Base-by-base conservation (phyloP, 2,329 filamentous ascomycete genomes). In the Cercospora zeina region DNA sequence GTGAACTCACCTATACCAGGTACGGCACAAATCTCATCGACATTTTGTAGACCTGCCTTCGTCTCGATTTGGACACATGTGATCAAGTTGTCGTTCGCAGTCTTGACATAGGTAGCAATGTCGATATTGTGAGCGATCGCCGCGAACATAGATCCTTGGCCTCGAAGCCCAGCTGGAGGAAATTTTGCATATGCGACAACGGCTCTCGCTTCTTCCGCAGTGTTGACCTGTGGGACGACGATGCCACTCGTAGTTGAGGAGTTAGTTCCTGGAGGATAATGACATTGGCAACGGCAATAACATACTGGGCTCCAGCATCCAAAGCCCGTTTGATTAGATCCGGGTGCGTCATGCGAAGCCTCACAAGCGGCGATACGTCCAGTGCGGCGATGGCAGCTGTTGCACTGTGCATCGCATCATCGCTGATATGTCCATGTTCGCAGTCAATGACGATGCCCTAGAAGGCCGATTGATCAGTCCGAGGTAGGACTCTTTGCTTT, bases 321-420 rank as follows among this genome's bases (percentile, higher is more conserved):
- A 86, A 77, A 11, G 83, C 83, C 59, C 83, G 75, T 70, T 85
- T 85, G 53, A 85, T 80, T 78, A 85, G 82, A 81, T 81, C 83
- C 24, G 78, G 76, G 72, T 83, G 79, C 60, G 83, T 81, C 24
- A 80, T 81, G n/a, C 81, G 77, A 49, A 85, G 79, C 19, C 78
- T 73, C 31, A 80, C 75, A 14, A 79, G 65, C 2, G 78, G 77
- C 30, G 74, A 77, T 11, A 77, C 74, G 6, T 74, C 75, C 34
- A 73, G 71, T 19, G 72, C 71, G 24, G 77, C 75, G 51, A 80
- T 77, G 10, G 77, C 77, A 5, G 78, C 78, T 13, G 84, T 81
- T 49, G 80, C 78, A 71, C 83, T 80, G 68, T 83, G 82, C 81
- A 83, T 84, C 64, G 79, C 76, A 50, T 72, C 74, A 67, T 82